Base-by-base conservation (phyloP, 805 yeast species). In the Candida peoriensis region DNA sequence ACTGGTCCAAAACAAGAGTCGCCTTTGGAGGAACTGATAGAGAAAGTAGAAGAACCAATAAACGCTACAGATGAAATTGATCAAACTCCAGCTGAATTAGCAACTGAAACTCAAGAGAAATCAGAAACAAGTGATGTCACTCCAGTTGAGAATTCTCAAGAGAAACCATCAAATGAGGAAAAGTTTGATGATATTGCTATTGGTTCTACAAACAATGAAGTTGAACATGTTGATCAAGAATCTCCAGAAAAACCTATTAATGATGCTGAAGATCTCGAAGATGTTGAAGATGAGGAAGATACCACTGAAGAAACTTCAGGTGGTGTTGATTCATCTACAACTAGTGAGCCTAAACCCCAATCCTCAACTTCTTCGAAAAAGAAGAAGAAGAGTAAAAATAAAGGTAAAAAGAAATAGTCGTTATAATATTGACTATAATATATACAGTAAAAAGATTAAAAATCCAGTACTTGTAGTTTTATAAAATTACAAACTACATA, bases 341-440 rank as follows among this genome's bases (percentile, higher is more conserved):
- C 34, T 26, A 34, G 29, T n/a, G 28, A 24, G n/a, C 4, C 43
- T 14, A 23, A 22, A 15, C 5, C 37, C 19, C n/a, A n/a, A n/a
- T n/a, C n/a, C n/a, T n/a, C n/a, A n/a, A n/a, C n/a, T n/a, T 25
- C 30, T n/a, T 26, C 51, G 30, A 59, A 57, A 46, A 60, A 58
- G 41, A 61, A 57, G 34, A 58, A 55, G 28, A 60, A 60, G 32
- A 55, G 54, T 43, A 57, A 60, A 43, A 60, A 58, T 41, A 61
- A 58, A 48, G 58, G 57, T 39, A 54, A 48, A 47, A 54, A 55
- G 41, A 52, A 52, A 44, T 41, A 42, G 34, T 37, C 36, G 20
- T n/a, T n/a, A n/a, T n/a, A n/a, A n/a, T n/a, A n/a, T n/a, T n/a
- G n/a, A n/a, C n/a, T n/a, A n/a, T n/a, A 46, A n/a, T n/a, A n/a